These are phyloP conservation scores for Peronosclerospora sorghi DNA, from an alignment of 352 stramenopile genomes.

Conservation along the genomic window DNA sequence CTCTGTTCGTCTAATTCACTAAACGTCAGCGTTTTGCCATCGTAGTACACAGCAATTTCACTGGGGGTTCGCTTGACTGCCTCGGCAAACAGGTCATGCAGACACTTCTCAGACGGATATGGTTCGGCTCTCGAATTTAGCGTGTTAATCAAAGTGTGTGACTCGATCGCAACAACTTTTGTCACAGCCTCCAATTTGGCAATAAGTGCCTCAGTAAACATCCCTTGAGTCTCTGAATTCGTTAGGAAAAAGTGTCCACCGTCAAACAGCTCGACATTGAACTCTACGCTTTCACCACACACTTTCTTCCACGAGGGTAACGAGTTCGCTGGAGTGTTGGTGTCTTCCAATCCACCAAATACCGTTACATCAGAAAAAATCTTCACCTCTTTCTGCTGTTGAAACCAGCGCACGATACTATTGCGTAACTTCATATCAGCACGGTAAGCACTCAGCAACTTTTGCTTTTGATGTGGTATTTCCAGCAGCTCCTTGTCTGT, in stretches of 20 bases:
- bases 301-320: slow-evolving; percentile 30
- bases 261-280: slow-evolving; percentile 35
- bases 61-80: too few relatives aligned
- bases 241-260: slow-evolving; percentile 61
- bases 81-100: slow-evolving; percentile 76
- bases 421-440: slow-evolving; percentile 47
- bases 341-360: slow-evolving; percentile 40
- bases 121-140: slow-evolving; percentile 37
- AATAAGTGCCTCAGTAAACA: slow-evolving; percentile 26
- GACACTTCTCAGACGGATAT: slow-evolving; percentile 61
- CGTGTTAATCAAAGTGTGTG: slow-evolving; percentile 28
- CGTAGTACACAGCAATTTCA: too few relatives aligned
- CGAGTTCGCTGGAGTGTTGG: slow-evolving; percentile 20
- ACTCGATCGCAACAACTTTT: slow-evolving; percentile 30
- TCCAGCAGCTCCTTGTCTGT: slow-evolving; percentile 47
- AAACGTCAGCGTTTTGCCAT: slow-evolving; percentile 59
- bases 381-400: slow-evolving; percentile 11
- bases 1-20: slow-evolving; percentile 44
- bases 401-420: slow-evolving; percentile 29
- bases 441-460: slow-evolving; percentile 28
- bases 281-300: slow-evolving; percentile 12
- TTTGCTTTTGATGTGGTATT: too few relatives aligned
- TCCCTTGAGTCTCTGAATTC: slow-evolving; percentile 16
- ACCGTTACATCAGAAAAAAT: slow-evolving; percentile 33
- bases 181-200: slow-evolving; percentile 26